phyloP scores from a whole-genome alignment of 352 stramenopile species.

The Globisporangium lucens region DNA sequence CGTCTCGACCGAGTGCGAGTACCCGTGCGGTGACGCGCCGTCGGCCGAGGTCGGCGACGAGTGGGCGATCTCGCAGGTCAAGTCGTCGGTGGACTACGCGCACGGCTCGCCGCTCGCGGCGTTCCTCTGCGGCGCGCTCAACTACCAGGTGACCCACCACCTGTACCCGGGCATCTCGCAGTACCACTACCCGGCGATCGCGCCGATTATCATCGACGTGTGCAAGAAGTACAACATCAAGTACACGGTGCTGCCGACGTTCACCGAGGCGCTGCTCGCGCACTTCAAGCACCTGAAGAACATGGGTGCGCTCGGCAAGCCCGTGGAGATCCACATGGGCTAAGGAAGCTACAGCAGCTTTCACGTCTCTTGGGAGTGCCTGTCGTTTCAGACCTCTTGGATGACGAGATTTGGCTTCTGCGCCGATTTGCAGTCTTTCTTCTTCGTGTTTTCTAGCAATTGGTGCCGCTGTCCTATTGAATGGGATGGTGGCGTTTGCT shows the following conservation, averaged over 20 bases:
- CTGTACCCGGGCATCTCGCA: slow-evolving; percentile 92
- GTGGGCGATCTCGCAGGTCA: slow-evolving; percentile 93
- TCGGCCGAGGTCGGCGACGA: slow-evolving; percentile 74
- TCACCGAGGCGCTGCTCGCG: slow-evolving; percentile 68
- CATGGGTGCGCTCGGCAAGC: slow-evolving; percentile 84
- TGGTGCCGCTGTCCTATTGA: not conserved
- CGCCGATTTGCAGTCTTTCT: not conserved
- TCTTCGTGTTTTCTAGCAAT: not conserved
- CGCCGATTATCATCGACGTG: slow-evolving; percentile 90
- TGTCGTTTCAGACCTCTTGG: not conserved
- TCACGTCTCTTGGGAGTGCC: not conserved
- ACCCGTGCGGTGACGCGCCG: slow-evolving; percentile 72
- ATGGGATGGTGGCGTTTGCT: not conserved
- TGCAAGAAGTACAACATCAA: slow-evolving; percentile 93
- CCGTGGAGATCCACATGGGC: slow-evolving; percentile 82
- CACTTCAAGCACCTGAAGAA: slow-evolving; percentile 90
- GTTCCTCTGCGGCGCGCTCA: slow-evolving; percentile 94
- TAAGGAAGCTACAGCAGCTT: slow-evolving; percentile 28
- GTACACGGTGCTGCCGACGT: slow-evolving; percentile 89
- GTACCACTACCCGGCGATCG: slow-evolving; percentile 92
- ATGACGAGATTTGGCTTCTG: not conserved
- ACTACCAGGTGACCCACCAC: slow-evolving; percentile 96
- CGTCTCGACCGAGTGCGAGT: slow-evolving; percentile 89
- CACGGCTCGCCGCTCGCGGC: slow-evolving; percentile 80
- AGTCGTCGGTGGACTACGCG: slow-evolving; percentile 93